Evolutionary conservation across 257 asterid genomes (phyloP).

Genomic region (Fraxinus pennsylvanica): DNA sequence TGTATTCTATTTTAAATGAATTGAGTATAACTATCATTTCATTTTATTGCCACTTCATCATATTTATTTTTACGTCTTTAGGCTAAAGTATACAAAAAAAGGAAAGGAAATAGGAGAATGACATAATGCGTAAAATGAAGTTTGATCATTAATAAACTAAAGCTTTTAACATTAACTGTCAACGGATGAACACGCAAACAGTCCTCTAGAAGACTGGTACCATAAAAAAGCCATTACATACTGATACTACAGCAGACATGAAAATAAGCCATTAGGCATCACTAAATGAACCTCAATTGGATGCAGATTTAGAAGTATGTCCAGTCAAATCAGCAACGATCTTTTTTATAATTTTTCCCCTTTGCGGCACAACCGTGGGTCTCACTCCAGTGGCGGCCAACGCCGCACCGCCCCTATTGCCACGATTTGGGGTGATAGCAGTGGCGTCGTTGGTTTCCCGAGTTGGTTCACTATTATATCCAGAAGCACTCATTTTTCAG

Average conservation of each 20-base stretch:
- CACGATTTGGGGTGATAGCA: neutral
- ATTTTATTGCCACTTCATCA: too few relatives aligned
- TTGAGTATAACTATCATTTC: too few relatives aligned
- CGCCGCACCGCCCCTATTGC: neutral
- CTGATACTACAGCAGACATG: too few relatives aligned
- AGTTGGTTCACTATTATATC: neutral
- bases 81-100: too few relatives aligned
- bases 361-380: constrained; percentile 20
- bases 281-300: neutral
- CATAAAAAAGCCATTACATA: neutral
- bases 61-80: too few relatives aligned
- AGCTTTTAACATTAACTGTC: too few relatives aligned
- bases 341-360: constrained; percentile 21
- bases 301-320: constrained; percentile 3
- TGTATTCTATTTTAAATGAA: too few relatives aligned
- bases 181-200: too few relatives aligned
- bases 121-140: too few relatives aligned
- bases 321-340: constrained; percentile 20
- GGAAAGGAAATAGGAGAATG: too few relatives aligned
- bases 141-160: too few relatives aligned
- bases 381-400: neutral
- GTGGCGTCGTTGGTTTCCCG: neutral
- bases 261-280: neutral
- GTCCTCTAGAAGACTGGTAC: too few relatives aligned
- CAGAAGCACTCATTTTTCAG: neutral